Evolutionary conservation across 345 rosid species (phyloP).

Genomic region (Noccaea caerulescens): DNA sequence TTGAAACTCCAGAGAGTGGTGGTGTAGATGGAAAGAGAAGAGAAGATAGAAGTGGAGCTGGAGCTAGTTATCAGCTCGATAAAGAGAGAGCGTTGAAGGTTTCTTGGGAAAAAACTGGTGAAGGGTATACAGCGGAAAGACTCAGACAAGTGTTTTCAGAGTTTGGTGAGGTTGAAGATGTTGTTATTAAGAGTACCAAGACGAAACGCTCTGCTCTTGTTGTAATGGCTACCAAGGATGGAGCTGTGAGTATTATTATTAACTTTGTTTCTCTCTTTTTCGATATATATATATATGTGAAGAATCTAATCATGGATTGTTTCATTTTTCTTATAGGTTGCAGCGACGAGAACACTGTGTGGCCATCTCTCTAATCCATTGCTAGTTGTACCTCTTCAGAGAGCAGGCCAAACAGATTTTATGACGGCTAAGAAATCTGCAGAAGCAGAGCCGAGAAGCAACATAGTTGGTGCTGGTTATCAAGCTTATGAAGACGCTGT

Average conservation of each 20-base stretch:
- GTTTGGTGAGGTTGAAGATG: slow-evolving; percentile 86
- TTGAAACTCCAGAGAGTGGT: slow-evolving; percentile 43
- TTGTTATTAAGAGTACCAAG: slow-evolving; percentile 71
- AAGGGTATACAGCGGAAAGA: slow-evolving; percentile 65
- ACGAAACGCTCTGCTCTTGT: slow-evolving; percentile 79
- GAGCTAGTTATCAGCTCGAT: slow-evolving; percentile 49
- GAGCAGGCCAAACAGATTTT: slow-evolving; percentile 48
- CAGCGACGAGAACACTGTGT: slow-evolving; percentile 64
- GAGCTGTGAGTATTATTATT: slow-evolving; percentile 57
- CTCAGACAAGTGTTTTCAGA: slow-evolving; percentile 64
- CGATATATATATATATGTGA: not conserved
- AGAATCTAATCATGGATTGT: slow-evolving; percentile 5
- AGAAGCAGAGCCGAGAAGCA: slow-evolving; percentile 55
- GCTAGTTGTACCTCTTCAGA: slow-evolving; percentile 75
- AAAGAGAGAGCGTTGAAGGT: slow-evolving; percentile 75
- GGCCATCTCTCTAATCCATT: slow-evolving; percentile 78
- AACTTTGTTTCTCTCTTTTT: not conserved
- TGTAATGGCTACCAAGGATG: slow-evolving; percentile 77
- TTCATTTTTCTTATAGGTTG: slow-evolving; percentile 49
- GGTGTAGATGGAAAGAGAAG: slow-evolving; percentile 41
- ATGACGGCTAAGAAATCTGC: slow-evolving; percentile 42
- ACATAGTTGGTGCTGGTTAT: slow-evolving; percentile 74
- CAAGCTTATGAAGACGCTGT: slow-evolving; percentile 76
- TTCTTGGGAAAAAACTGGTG: slow-evolving; percentile 74
- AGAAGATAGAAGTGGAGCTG: slow-evolving; percentile 32